A percentile compares a stretch with the other conserved stretches of the same genome.
Conservation (phyloP, 345 rosid species). For the Euphorbia peplus region DNA sequence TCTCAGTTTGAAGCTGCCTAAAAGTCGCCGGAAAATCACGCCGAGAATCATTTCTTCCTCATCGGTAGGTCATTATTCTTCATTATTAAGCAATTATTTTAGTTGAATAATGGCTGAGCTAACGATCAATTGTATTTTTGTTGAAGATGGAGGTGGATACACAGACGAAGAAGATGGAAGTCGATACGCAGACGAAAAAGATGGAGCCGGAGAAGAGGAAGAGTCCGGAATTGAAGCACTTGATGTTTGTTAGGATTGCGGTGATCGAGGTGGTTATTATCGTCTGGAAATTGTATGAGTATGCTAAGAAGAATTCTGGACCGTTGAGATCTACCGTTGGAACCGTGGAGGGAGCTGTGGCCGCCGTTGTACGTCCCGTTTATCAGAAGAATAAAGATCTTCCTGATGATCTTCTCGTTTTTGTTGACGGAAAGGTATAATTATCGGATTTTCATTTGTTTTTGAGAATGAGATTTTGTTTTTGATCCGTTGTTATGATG, state of each 20-base stretch:
- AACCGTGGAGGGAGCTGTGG: slow-evolving; percentile 64
- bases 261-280: slow-evolving; percentile 49
- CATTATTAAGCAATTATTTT: too few relatives aligned
- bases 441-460: not conserved
- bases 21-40: not conserved
- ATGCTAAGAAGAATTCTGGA: slow-evolving; percentile 78
- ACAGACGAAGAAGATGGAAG: slow-evolving; percentile 31
- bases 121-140: slow-evolving; percentile 5
- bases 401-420: slow-evolving; percentile 67
- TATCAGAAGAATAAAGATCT: slow-evolving; percentile 52
- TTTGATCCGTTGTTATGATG: not conserved
- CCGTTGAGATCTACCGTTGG: slow-evolving; percentile 65
- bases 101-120: not conserved
- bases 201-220: slow-evolving; percentile 45
- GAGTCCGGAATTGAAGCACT: slow-evolving; percentile 48
- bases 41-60: not conserved
- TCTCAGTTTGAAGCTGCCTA: slow-evolving; percentile 5
- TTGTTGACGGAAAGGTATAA: slow-evolving; percentile 69
- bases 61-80: not conserved
- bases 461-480: not conserved
- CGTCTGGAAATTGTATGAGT: slow-evolving; percentile 56
- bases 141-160: slow-evolving; percentile 37
- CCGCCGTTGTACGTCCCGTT: slow-evolving; percentile 63
- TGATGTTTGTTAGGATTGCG: slow-evolving; percentile 60
- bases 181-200: slow-evolving; percentile 6